A percentile compares a stretch with the other conserved stretches of the same genome.
phyloP scores from a whole-genome alignment of 805 yeast genomes.

The Sugiyamaella boreocaroliniensis region DNA sequence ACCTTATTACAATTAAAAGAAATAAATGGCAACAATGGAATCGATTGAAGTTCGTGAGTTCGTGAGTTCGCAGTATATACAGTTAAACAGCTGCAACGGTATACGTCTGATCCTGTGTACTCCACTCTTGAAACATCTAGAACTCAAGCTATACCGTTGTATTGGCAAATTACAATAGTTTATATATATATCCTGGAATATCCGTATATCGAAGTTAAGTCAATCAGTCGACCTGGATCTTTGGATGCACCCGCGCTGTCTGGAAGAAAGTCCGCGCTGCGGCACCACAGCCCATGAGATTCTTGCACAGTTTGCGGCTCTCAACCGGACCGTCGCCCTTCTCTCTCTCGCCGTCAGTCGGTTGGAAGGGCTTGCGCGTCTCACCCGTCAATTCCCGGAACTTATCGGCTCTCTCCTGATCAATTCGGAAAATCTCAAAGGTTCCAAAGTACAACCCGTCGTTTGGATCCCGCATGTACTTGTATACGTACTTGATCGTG shows the following conservation, averaged over 20 bases:
- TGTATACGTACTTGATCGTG: constrained; percentile 51
- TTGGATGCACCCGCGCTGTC: constrained; percentile 51
- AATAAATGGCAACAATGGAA: no score
- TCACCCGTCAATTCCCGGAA: constrained; percentile 53
- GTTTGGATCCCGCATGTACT: constrained; percentile 48
- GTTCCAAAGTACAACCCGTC: constrained; percentile 56
- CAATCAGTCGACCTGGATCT: constrained; percentile 15
- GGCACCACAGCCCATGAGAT: constrained; percentile 56
- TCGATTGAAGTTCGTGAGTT: no score
- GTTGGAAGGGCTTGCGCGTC: constrained; percentile 39
- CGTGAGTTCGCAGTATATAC: no score
- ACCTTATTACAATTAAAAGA: no score
- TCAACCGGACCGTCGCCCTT: constrained; percentile 35
- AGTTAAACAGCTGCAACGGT: no score
- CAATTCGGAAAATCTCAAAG: constrained; percentile 52
- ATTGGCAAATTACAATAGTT: no score
- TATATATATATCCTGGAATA: no score
- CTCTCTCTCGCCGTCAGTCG: constrained; percentile 47
- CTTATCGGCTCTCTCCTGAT: constrained; percentile 43
- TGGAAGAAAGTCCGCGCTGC: constrained; percentile 68
- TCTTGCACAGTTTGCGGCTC: constrained; percentile 38
- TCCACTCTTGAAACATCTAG: no score
- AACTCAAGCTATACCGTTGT: no score
- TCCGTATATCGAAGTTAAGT: no score
- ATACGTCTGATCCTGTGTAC: no score